Base-by-base conservation (phyloP, 495 filamentous ascomycete genomes). In the Penicillium cosmopolitanum region DNA sequence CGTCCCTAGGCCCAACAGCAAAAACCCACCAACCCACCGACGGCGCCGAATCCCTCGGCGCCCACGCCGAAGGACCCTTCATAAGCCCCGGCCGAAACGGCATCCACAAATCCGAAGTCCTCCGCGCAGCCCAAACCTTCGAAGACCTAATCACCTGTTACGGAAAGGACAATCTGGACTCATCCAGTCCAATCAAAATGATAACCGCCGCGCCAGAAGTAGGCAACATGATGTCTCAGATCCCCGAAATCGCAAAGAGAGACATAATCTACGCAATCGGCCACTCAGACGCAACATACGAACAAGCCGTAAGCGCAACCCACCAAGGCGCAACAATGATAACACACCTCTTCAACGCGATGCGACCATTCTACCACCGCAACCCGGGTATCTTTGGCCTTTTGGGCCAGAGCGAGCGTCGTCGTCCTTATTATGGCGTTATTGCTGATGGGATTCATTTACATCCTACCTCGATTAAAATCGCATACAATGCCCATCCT, bases 331-430 rank as follows among this genome's bases (percentile, higher is more conserved):
- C 89, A 2, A 90, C 80, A 31, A 93, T 92, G 89, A 85, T 96
- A 35, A 96, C 92, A 1, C 92, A 96, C 66, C 80, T 96, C 2
- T 96, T 95, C 81, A 96, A 96, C 67, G 92, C 91, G 15, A 96
- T 96, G 91, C 82, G 85, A 5, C 89, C 89, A 15, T 85, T 94
- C 8, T 89, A 92, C 69, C 91, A 94, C 77, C 87, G 91, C 38
- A 89, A 93, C 69, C 91, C 91, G 0, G 91, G 91, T 43, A 83
- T 94, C 62, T 93, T 94, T 67, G 91, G 92, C 19, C 79, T 93
- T 0, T 73, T 96, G 55, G 75, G 84, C 6, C 78, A 82, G 47
- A 75, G 61, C 47, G 75, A 77, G 60, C 71, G 68, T 36, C 72
- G 70, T 4, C 69, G 75, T 3, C 85, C 85, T 0, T 89, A 74